These are phyloP conservation scores for Phaeosphaeriaceae sp. DNA, from an alignment of 2,329 filamentous ascomycete species.

Conservation along the genomic window DNA sequence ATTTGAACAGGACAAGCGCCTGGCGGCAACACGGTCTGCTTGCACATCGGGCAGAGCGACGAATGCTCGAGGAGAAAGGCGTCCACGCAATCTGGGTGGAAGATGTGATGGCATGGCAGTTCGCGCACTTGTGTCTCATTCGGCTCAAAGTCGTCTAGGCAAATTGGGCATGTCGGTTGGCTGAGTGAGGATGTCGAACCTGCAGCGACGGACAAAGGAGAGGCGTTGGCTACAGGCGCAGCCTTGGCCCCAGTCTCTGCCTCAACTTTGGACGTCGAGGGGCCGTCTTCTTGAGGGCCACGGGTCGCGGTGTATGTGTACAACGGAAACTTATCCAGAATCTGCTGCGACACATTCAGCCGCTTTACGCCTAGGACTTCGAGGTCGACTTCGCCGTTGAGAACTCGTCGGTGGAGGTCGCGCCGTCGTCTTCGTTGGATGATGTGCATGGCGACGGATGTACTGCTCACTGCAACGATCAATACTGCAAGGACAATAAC, in stretches of 20 bases:
- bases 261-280: constrained; percentile 14
- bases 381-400: constrained; percentile 81
- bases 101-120: constrained; percentile 89
- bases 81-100: constrained; percentile 91
- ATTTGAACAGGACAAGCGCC: constrained; percentile 59
- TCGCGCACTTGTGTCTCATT: constrained; percentile 79
- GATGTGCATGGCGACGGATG: constrained; percentile 77
- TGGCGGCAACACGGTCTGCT: constrained; percentile 78
- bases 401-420: constrained; percentile 73
- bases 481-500: constrained; percentile 75
- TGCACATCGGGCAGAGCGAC: constrained; percentile 91
- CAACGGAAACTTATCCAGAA: constrained; percentile 77
- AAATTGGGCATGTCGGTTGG: constrained; percentile 90
- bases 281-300: neutral
- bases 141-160: constrained; percentile 79
- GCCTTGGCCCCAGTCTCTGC: constrained; percentile 26
- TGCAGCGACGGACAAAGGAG: constrained; percentile 24
- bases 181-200: constrained; percentile 55
- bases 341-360: constrained; percentile 74
- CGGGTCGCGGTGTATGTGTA: constrained; percentile 70
- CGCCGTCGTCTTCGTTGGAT: constrained; percentile 76
- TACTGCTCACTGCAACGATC: constrained; percentile 70
- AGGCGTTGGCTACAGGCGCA: constrained; percentile 17
- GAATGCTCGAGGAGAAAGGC: constrained; percentile 79
- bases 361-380: constrained; percentile 86